Percentiles rank a stretch among this genome's conserved stretches.
These are phyloP conservation scores for Balakata baccata DNA, from an alignment of 345 rosid species.

Conservation along the genomic window DNA sequence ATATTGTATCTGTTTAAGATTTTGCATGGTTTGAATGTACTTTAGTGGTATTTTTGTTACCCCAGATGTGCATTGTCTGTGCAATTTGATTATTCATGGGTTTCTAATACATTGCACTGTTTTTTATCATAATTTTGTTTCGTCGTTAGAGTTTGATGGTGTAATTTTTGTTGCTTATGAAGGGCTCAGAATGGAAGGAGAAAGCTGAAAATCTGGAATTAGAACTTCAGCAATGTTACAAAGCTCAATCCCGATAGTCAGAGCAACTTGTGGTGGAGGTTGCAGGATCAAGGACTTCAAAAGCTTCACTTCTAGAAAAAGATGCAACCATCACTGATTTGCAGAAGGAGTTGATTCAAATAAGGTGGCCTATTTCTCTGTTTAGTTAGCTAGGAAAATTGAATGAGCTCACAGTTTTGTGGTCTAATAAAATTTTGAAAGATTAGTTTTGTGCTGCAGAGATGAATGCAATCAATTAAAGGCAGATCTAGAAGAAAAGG, in stretches of 20 bases:
- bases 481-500: conserved; percentile 62
- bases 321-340: conserved; percentile 48
- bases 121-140: neutral
- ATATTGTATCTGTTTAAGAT: too few relatives aligned
- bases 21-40: too few relatives aligned
- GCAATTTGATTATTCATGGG: neutral
- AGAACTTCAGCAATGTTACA: conserved; percentile 90
- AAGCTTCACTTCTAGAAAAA: conserved; percentile 67
- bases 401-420: neutral
- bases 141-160: neutral
- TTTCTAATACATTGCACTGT: neutral
- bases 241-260: conserved; percentile 83
- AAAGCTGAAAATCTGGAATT: conserved; percentile 67
- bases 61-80: neutral
- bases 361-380: conserved; percentile 40
- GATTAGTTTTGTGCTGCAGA: conserved; percentile 36
- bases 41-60: too few relatives aligned
- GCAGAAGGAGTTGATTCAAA: conserved; percentile 46
- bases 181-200: conserved; percentile 98
- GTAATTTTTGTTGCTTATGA: conserved; percentile 10
- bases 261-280: conserved; percentile 91
- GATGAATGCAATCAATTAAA: conserved; percentile 56
- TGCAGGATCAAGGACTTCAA: conserved; percentile 68
- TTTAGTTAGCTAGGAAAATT: conserved; percentile 4
- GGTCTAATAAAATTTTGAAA: conserved; percentile 2